phyloP scores from a whole-genome alignment of 176 grass and related monocot genomes.

The Poa annua region DNA sequence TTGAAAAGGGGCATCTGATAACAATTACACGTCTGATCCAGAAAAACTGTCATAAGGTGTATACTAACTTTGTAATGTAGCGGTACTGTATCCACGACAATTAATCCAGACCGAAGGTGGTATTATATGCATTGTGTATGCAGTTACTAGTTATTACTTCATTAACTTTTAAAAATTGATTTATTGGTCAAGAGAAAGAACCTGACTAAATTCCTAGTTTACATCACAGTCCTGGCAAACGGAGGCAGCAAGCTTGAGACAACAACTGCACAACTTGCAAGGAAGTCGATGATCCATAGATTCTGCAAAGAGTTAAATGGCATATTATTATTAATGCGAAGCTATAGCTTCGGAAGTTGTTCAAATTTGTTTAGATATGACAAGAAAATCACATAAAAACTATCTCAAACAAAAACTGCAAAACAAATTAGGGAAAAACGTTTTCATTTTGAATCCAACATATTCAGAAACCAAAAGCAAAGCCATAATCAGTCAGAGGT shows the following conservation, averaged over 20 bases:
- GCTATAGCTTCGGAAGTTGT: not conserved
- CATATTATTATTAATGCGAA: conserved; percentile 15
- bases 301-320: conserved; percentile 18
- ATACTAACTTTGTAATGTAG: no score
- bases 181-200: conserved; percentile 13
- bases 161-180: not conserved
- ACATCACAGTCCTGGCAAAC: conserved; percentile 28
- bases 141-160: not conserved
- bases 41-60: no score
- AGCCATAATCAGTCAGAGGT: not conserved
- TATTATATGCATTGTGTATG: not conserved
- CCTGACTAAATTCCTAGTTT: conserved; percentile 19
- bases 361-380: not conserved
- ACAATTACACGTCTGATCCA: no score
- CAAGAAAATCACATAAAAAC: conserved; percentile 11
- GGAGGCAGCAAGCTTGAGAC: not conserved
- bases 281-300: conserved; percentile 20
- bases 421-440: not conserved
- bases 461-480: not conserved
- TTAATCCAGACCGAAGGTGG: no score
- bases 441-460: not conserved
- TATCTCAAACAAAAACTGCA: conserved; percentile 23
- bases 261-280: conserved; percentile 46
- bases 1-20: conserved; percentile 1
- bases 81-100: no score